Evolutionary conservation across 2,329 filamentous ascomycete genomes (phyloP).

Genomic region (Microcera coccophila): DNA sequence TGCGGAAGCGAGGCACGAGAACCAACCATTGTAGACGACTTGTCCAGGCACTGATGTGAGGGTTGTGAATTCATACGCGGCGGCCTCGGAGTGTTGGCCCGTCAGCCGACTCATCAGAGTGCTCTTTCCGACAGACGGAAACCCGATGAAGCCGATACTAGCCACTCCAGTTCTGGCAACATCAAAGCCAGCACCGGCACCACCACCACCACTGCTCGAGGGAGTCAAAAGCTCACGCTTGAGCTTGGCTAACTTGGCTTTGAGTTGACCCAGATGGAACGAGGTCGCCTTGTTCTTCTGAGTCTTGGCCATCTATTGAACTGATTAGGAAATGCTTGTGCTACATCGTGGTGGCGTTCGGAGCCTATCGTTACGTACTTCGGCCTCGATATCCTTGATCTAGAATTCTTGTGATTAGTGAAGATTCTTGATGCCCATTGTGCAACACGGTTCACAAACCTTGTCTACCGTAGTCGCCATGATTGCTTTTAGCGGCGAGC

Average conservation of each 20-base stretch:
- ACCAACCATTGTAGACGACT: conserved; percentile 80
- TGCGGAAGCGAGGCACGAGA: not conserved
- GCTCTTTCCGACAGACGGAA: conserved; percentile 97
- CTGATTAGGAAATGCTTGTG: conserved; percentile 11
- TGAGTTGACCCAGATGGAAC: conserved; percentile 90
- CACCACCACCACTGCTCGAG: conserved; percentile 76
- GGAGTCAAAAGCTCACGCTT: conserved; percentile 94
- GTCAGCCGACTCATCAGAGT: conserved; percentile 94
- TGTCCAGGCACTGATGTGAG: conserved; percentile 96
- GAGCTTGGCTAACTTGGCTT: conserved; percentile 96
- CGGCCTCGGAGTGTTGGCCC: conserved; percentile 93
- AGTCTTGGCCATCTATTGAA: conserved; percentile 78
- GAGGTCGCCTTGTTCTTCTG: conserved; percentile 97
- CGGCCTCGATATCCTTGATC: conserved; percentile 96
- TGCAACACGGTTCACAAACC: conserved; percentile 47
- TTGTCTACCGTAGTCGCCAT: conserved; percentile 99
- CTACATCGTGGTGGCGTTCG: conserved; percentile 2
- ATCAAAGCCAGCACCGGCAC: conserved; percentile 80
- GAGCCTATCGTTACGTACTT: conserved; percentile 55
- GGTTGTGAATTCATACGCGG: conserved; percentile 98
- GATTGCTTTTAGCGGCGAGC: conserved; percentile 37
- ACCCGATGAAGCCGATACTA: conserved; percentile 95
- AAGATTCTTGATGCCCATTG: not conserved
- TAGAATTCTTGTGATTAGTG: conserved; percentile 42
- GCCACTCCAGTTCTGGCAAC: conserved; percentile 96